These are phyloP conservation scores for Casuarina equisetifolia DNA, from an alignment of 306 rosid genomes.

Conservation along the genomic window DNA sequence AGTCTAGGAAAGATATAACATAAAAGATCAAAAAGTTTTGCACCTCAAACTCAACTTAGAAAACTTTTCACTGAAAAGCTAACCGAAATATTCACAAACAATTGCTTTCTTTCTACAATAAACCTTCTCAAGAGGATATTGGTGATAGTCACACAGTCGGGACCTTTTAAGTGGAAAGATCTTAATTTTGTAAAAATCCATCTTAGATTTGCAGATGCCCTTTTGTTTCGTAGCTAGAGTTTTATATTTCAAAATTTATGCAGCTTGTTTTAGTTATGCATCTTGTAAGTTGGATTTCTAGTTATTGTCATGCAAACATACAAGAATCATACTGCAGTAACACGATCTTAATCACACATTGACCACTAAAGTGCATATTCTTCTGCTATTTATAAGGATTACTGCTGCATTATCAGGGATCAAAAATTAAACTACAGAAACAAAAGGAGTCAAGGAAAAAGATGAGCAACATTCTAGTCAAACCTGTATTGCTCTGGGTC, in stretches of 20 bases:
- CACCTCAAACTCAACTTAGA: neutral
- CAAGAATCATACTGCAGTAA: neutral
- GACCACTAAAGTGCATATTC: neutral
- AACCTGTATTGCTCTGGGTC: slow-evolving; percentile 91
- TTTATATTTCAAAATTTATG: neutral
- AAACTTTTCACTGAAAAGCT: neutral
- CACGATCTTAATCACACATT: slow-evolving; percentile 17
- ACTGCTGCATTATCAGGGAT: neutral
- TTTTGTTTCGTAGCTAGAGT: neutral
- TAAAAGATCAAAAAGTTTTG: neutral
- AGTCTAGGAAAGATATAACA: slow-evolving; percentile 9
- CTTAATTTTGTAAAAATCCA: slow-evolving; percentile 7
- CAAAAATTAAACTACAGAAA: neutral
- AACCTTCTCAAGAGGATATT: slow-evolving; percentile 16
- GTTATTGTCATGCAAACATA: neutral
- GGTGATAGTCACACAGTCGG: slow-evolving; percentile 11
- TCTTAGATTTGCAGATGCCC: slow-evolving; percentile 15
- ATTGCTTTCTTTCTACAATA: slow-evolving; percentile 7
- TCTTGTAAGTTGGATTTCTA: neutral
- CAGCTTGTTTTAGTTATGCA: neutral
- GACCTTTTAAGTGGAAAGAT: slow-evolving; percentile 4
- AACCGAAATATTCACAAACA: neutral
- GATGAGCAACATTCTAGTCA: slow-evolving; percentile 19
- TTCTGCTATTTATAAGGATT: neutral
- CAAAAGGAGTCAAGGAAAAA: slow-evolving; percentile 8